Conservation (phyloP, 192 early-diverging fungal genomes). For the Gigaspora rosea region DNA sequence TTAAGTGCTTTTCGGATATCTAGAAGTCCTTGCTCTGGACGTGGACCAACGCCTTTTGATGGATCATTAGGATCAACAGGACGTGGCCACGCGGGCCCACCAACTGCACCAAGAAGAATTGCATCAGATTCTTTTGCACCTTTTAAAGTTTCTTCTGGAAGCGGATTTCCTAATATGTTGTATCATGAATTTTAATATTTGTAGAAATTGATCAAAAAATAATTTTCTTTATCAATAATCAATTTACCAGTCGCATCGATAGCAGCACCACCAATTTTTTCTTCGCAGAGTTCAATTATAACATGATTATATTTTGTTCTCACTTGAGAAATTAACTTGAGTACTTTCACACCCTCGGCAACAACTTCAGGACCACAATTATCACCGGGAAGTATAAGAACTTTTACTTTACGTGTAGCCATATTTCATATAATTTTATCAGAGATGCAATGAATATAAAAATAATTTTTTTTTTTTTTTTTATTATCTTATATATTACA, state of each 20-base stretch:
- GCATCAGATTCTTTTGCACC: slow-evolving; percentile 83
- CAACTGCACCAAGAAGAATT: slow-evolving; percentile 96
- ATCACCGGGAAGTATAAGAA: slow-evolving; percentile 85
- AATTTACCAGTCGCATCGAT: slow-evolving; percentile 85
- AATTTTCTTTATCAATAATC: background rate
- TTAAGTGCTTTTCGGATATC: slow-evolving; percentile 90
- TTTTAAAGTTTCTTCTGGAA: slow-evolving; percentile 80
- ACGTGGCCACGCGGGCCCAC: slow-evolving; percentile 93
- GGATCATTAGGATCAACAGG: slow-evolving; percentile 66
- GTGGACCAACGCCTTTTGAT: slow-evolving; percentile 70
- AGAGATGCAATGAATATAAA: too few species aligned
- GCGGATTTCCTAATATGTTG: slow-evolving; percentile 53
- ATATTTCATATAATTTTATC: too few species aligned
- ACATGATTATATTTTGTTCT: slow-evolving; percentile 61
- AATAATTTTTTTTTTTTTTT: too few species aligned
- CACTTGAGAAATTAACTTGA: slow-evolving; percentile 72
- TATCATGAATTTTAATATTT: background rate
- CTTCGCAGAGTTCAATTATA: slow-evolving; percentile 72
- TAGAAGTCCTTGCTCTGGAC: slow-evolving; percentile 94
- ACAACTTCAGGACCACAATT: slow-evolving; percentile 96
- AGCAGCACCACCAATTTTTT: slow-evolving; percentile 88
- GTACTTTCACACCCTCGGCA: slow-evolving; percentile 85
- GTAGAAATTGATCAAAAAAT: background rate
- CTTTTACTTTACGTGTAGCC: slow-evolving; percentile 32
- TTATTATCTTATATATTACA: too few species aligned